Percentiles rank a stretch among this genome's conserved stretches.
Evolutionary conservation across 495 filamentous ascomycete genomes (phyloP).

Genomic region (Amphirosellinia nigrospora): DNA sequence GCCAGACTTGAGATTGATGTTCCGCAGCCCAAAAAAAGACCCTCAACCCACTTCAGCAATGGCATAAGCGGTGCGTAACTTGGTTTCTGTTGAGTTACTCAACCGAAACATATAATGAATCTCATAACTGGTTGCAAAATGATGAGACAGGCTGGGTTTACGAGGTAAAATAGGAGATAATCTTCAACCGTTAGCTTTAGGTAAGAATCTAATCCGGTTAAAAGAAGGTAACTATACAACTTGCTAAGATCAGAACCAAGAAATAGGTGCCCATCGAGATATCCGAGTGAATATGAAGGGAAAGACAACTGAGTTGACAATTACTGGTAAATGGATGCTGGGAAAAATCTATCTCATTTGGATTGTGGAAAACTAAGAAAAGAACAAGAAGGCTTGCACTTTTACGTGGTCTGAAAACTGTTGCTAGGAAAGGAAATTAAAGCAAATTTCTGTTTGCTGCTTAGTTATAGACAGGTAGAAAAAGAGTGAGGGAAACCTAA

Average conservation of each 20-base stretch:
- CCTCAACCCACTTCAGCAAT: not conserved
- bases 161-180: not conserved
- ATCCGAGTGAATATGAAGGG: no score
- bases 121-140: not conserved
- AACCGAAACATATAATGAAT: not conserved
- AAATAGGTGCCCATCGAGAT: not conserved
- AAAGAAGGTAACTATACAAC: not conserved
- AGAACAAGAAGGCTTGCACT: not conserved
- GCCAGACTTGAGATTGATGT: not conserved
- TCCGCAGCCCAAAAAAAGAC: not conserved
- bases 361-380: not conserved
- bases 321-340: no score
- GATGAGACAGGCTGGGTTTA: not conserved
- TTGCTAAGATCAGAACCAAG: not conserved
- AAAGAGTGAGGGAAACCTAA: not conserved
- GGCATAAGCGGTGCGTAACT: not conserved
- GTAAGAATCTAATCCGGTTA: not conserved
- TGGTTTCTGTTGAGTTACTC: not conserved
- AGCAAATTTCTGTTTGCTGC: not conserved
- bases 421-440: not conserved
- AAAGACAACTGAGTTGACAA: not conserved
- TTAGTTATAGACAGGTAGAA: not conserved
- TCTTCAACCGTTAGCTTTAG: not conserved
- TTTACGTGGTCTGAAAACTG: not conserved
- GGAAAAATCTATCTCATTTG: not conserved